These are phyloP conservation scores for Leptographium galeiforme DNA, from an alignment of 2,329 filamentous ascomycete genomes.

Conservation along the genomic window DNA sequence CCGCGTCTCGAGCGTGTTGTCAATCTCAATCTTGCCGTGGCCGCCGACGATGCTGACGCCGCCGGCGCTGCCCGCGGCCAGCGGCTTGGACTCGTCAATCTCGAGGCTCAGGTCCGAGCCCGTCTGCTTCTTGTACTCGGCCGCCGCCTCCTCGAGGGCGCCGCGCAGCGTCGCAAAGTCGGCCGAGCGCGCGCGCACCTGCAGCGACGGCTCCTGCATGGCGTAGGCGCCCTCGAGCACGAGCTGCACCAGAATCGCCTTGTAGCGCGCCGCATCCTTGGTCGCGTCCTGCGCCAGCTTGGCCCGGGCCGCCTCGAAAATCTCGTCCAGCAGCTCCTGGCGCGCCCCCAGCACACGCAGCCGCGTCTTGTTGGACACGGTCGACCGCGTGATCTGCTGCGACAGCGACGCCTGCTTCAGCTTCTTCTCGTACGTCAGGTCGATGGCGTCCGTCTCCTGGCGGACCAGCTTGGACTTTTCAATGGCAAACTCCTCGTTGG, in stretches of 20 bases:
- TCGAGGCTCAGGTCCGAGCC: conserved; percentile 55
- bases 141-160: conserved; percentile 61
- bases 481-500: conserved; percentile 97
- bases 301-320: conserved; percentile 71
- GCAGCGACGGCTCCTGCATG: conserved; percentile 65
- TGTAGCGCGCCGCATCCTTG: conserved; percentile 63
- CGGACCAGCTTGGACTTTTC: conserved; percentile 98
- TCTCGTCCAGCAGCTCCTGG: conserved; percentile 78
- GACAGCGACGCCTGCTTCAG: conserved; percentile 98
- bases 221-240: conserved; percentile 85
- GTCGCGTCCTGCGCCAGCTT: conserved; percentile 51
- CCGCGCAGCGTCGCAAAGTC: conserved; percentile 66
- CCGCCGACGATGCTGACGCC: conserved; percentile 71
- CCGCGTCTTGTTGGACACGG: conserved; percentile 88
- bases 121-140: conserved; percentile 71
- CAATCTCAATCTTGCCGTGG: conserved; percentile 89
- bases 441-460: conserved; percentile 86
- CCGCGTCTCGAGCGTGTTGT: conserved; percentile 94
- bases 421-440: conserved; percentile 91
- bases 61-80: conserved; percentile 60
- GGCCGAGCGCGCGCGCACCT: conserved; percentile 63
- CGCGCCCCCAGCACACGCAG: conserved; percentile 76
- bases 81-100: conserved; percentile 65
- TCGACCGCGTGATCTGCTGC: conserved; percentile 96
- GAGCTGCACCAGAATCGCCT: conserved; percentile 61